Conservation (phyloP, 179 eudicot genomes). For the Monotropa hypopitys region DNA sequence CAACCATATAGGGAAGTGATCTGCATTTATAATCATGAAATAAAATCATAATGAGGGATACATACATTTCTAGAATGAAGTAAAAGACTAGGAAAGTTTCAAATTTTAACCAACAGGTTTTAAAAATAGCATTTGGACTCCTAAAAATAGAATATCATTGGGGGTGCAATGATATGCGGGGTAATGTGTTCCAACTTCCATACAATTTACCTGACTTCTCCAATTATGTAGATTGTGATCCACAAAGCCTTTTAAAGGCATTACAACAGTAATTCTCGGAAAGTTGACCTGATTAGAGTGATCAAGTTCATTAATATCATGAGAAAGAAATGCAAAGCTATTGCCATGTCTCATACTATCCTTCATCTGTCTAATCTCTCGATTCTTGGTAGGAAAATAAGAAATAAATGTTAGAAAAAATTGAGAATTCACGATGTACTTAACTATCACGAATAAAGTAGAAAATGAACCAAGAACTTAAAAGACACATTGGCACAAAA, state of each 20-base stretch:
- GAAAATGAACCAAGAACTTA: not conserved
- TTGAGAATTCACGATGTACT: not conserved
- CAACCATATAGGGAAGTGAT: not conserved
- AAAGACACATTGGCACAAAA: not conserved
- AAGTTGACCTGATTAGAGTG: slow-evolving; percentile 64
- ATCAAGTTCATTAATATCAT: slow-evolving; percentile 69
- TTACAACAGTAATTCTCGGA: slow-evolving; percentile 74
- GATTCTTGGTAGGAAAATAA: slow-evolving; percentile 35
- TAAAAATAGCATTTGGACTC: not conserved
- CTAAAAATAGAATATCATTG: not conserved
- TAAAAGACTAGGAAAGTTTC: not conserved
- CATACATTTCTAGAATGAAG: not conserved
- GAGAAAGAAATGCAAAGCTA: slow-evolving; percentile 66
- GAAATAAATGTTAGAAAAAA: not conserved
- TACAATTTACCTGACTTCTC: slow-evolving; percentile 69
- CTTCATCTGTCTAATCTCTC: slow-evolving; percentile 72
- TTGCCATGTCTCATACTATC: slow-evolving; percentile 48
- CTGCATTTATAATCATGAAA: not conserved
- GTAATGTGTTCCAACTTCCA: not conserved
- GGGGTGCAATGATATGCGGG: too few species aligned
- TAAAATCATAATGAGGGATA: not conserved
- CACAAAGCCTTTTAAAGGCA: slow-evolving; percentile 96
- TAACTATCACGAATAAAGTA: not conserved
- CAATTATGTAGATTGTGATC: slow-evolving; percentile 92
- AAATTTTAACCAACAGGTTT: not conserved